Evolutionary conservation across 495 filamentous ascomycete species (phyloP), one percentile per base, ranked within the genome.

Genomic region (Neurospora sp.): DNA sequence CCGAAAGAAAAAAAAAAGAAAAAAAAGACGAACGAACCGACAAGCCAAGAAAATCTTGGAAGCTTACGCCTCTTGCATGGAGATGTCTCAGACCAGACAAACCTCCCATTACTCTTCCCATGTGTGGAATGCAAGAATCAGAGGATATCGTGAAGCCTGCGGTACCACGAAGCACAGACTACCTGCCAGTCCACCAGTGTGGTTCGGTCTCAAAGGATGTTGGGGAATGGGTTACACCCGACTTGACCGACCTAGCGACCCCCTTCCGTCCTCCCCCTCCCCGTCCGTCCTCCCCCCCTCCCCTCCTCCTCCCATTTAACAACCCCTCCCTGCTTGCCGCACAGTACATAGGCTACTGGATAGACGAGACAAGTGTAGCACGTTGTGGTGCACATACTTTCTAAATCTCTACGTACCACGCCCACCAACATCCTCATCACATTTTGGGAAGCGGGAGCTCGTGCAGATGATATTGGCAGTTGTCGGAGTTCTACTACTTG

Each of bases 391-490:
- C 12, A 35, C 22, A 31, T 12, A 61, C 12, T 22, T 61, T 61
- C 22, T 12, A 8, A 16, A 31, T 8, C 22, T 61, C 53, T 27
- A 61, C 53, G 53, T 61, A 27, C 53, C 53, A 31, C 3, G 10
- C 12, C 5, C 10, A 61, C 53, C 5, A 17, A 61, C 53, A 61
- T 17, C 6, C 10, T 61, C 53, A 8, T 61, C 53, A 61, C 53
- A 61, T 61, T 27, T 27, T 27, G 45, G 45, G 20, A 53, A 53
- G 27, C 5, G 53, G 20, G 6, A 61, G 22, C 53, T 16, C 53
- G 8, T 61, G 53, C 53, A 61, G 27, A 61, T 61, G 53, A 72
- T 74, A 31, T 72, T 61, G 70, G 42, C 20, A 68, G 40, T 40
- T 72, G 14, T 70, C 69, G 35, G 20, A 70, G 27, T 38, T 17